Evolutionary conservation across 768 basidiomycete genomes (phyloP).

Genomic region (Kwoniella bestiolae): DNA sequence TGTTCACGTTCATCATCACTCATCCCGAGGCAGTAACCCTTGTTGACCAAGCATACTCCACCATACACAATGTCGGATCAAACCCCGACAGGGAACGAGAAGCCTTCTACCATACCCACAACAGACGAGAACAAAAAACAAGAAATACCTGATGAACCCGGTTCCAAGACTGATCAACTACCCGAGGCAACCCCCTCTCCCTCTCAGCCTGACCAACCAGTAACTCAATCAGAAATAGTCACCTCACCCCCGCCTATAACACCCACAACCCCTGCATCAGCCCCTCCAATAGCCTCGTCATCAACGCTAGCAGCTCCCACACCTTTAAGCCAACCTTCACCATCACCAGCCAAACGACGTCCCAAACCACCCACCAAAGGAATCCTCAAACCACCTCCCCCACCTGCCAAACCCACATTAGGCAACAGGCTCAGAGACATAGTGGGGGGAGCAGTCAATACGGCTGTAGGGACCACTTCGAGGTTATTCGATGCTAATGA

Average conservation of each 20-base stretch:
- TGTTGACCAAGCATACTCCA: neutral
- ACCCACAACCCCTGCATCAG: neutral
- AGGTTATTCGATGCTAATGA: slow-evolving; percentile 28
- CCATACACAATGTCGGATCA: neutral
- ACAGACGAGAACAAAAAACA: neutral
- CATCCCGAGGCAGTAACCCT: too few relatives aligned
- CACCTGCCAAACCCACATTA: slow-evolving; percentile 54
- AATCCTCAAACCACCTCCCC: slow-evolving; percentile 58
- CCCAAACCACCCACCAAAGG: slow-evolving; percentile 56
- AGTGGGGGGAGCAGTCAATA: slow-evolving; percentile 40
- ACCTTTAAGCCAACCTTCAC: slow-evolving; percentile 4
- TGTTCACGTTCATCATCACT: too few relatives aligned
- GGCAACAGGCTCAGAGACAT: slow-evolving; percentile 53
- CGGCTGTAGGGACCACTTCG: slow-evolving; percentile 22
- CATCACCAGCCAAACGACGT: slow-evolving; percentile 43
- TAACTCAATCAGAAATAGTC: neutral
- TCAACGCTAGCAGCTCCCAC: neutral
- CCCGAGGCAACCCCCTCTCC: neutral
- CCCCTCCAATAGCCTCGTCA: neutral
- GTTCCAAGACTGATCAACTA: neutral
- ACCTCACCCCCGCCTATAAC: neutral
- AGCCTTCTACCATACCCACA: neutral
- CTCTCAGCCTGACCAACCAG: neutral
- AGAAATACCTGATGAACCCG: neutral
- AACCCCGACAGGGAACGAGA: neutral